Evolutionary conservation across 1,284 basidiomycete species (phyloP).

Genomic region (Irpex lacteus): DNA sequence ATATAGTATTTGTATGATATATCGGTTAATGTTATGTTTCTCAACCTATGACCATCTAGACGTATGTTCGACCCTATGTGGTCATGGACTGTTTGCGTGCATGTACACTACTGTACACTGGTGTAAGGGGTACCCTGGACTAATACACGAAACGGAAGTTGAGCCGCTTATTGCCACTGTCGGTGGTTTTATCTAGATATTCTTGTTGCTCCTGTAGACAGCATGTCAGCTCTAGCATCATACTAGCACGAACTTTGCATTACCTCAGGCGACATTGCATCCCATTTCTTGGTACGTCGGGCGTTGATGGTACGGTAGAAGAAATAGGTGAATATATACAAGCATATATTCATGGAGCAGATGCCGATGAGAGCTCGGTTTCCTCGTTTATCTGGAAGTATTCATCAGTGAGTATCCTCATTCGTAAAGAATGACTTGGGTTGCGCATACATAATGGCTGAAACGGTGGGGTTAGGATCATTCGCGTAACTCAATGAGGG

Average conservation of each 20-base stretch:
- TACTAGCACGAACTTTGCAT: constrained; percentile 5
- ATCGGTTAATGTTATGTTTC: neutral
- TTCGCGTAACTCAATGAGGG: too few relatives aligned
- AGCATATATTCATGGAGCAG: constrained; percentile 35
- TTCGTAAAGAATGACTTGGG: neutral
- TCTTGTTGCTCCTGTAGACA: constrained; percentile 45
- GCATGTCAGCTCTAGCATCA: neutral
- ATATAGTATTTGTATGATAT: neutral
- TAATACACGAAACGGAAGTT: constrained; percentile 63
- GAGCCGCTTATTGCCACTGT: constrained; percentile 54
- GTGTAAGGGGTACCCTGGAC: neutral
- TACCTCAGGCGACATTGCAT: constrained; percentile 48
- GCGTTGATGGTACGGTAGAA: constrained; percentile 57
- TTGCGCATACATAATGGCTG: constrained; percentile 18
- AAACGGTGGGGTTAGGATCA: constrained; percentile 37
- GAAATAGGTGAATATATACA: constrained; percentile 50
- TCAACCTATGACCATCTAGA: neutral
- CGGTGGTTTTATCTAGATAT: constrained; percentile 56
- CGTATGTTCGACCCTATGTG: neutral
- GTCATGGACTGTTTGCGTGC: too few relatives aligned
- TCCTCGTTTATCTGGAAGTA: constrained; percentile 35
- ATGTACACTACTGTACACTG: too few relatives aligned
- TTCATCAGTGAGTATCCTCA: neutral
- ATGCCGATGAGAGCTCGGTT: constrained; percentile 37
- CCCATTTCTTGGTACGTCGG: constrained; percentile 50